Conservation (phyloP, 176 grass and related monocot genomes). For the Eremochloa ophiuroides region DNA sequence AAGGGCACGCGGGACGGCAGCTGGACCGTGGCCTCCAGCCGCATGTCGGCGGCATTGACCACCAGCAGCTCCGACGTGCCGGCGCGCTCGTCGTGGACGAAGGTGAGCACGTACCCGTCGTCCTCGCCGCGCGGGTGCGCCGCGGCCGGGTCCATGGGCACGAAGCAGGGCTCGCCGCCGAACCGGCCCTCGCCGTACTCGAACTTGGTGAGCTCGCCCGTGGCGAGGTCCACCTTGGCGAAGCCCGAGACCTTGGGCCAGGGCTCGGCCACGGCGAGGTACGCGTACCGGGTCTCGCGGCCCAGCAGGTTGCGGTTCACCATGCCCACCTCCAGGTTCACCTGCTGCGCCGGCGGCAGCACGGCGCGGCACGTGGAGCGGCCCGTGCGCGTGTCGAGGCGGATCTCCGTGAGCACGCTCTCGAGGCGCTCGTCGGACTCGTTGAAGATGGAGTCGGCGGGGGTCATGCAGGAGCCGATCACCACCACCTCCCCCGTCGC, state of each 20-base stretch:
- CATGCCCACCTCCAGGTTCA: slow-evolving; percentile 98
- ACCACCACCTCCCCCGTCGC: slow-evolving; percentile 75
- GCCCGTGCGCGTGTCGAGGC: slow-evolving; percentile 70
- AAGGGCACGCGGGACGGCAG: slow-evolving; percentile 87
- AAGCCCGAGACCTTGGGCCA: slow-evolving; percentile 97
- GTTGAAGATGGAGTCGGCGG: slow-evolving; percentile 95
- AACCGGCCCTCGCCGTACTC: slow-evolving; percentile 61
- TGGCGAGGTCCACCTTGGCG: slow-evolving; percentile 82
- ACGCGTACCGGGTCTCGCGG: slow-evolving; percentile 67
- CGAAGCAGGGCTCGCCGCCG: slow-evolving; percentile 93
- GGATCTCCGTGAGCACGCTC: slow-evolving; percentile 88
- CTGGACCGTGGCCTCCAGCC: slow-evolving; percentile 70
- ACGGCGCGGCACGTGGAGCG: slow-evolving; percentile 56
- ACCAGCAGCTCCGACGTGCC: slow-evolving; percentile 74
- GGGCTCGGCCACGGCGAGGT: slow-evolving; percentile 89
- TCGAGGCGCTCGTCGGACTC: slow-evolving; percentile 67
- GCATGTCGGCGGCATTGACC: slow-evolving; percentile 77
- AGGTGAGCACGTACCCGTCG: slow-evolving; percentile 76
- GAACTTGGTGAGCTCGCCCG: slow-evolving; percentile 63
- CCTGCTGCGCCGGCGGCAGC: slow-evolving; percentile 37
- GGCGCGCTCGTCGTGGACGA: slow-evolving; percentile 68
- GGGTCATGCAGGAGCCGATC: slow-evolving; percentile 92
- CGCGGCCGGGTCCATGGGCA: slow-evolving; percentile 33
- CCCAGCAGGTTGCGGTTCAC: slow-evolving; percentile 77
- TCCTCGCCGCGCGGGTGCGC: slow-evolving; percentile 52